Percentiles rank a stretch among this genome's conserved stretches.
phyloP scores from a whole-genome alignment of 768 basidiomycete species.

The Kwoniella heveanensis region DNA sequence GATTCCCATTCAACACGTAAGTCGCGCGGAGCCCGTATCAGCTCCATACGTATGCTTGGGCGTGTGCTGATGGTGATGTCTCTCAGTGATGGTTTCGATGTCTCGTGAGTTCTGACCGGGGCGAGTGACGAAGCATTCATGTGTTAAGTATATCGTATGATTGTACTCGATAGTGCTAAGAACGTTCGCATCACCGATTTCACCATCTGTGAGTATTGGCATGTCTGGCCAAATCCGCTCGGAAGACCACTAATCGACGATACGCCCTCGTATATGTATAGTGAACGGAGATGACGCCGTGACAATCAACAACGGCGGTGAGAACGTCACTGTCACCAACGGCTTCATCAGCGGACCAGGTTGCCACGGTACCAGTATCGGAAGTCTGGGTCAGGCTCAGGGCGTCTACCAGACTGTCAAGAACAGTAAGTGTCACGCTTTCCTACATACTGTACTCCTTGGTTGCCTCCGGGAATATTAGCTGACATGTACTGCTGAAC shows the following conservation, averaged over 20 bases:
- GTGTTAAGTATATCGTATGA: too few relatives aligned
- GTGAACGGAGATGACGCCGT: slow-evolving; percentile 63
- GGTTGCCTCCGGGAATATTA: too few relatives aligned
- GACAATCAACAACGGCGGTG: slow-evolving; percentile 60
- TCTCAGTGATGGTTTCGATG: slow-evolving; percentile 42
- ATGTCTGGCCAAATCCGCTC: background rate
- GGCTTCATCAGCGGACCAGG: slow-evolving; percentile 60
- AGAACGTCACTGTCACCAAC: slow-evolving; percentile 60
- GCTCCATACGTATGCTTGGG: too few relatives aligned
- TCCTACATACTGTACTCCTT: too few relatives aligned
- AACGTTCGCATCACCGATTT: slow-evolving; percentile 47
- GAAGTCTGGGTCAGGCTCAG: slow-evolving; percentile 59
- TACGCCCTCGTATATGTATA: background rate
- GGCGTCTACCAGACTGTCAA: slow-evolving; percentile 58
- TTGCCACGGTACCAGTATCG: slow-evolving; percentile 61
- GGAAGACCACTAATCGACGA: background rate
- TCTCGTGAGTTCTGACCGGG: slow-evolving; percentile 20
- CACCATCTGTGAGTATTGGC: slow-evolving; percentile 48
- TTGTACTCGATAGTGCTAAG: slow-evolving; percentile 22
- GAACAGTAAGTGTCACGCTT: slow-evolving; percentile 41
- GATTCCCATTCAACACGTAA: slow-evolving; percentile 46
- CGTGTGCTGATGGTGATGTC: background rate
- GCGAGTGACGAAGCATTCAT: too few relatives aligned
- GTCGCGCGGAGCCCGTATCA: background rate
- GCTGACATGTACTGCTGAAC: background rate